Base-by-base conservation (phyloP, 1,139 yeast genomes). In the Debaryomycetaceae sp. region DNA sequence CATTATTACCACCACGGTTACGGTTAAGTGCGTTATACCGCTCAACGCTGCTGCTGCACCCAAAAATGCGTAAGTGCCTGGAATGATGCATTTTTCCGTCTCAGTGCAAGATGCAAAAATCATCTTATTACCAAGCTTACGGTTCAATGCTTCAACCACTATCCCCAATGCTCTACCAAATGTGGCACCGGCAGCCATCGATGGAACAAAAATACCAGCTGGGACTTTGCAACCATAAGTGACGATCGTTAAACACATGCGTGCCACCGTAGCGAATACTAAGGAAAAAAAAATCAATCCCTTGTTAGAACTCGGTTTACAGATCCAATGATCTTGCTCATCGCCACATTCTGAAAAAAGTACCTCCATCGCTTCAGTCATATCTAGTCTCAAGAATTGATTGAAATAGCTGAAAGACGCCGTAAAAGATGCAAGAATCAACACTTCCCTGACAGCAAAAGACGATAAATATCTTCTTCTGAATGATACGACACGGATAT, bases 11-110 rank as follows among this genome's bases (percentile, higher is more conserved):
- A 90, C 99, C 8, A 93, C 96, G 0, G 98, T 84, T 3, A 93
- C 87, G 0, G 97, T 90, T 51, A 95, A 69, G 54, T 93, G 88
- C 0, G 99, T 93, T 20, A 90, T 89, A 4, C 99, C 99, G 60
- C 96, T 84, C 41, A 95, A 72, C 0, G 97, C 90, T 1, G 98
- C 95, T 0, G 95, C 98, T 0, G 99, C 98, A 2, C 99, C 99
- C n/a, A 95, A 76, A 48, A 95, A 84, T 0, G 99, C 96, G 63
- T 91, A 93, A 0, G 95, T 89, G 0, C 97, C 98, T 0, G 97
- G 95, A 2, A 91, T 87, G 22, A 91, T 80, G 57, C 96, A 88
- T 33, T 66, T 70, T 0, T 66, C 75, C 17, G 53, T 59, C 5
- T 49, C 53, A 0, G 71, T 60, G 49, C 82, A 81, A 44, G 78